These are phyloP conservation scores for Tolypocladium paradoxum DNA, from an alignment of 2,329 filamentous ascomycete genomes.

Conservation along the genomic window DNA sequence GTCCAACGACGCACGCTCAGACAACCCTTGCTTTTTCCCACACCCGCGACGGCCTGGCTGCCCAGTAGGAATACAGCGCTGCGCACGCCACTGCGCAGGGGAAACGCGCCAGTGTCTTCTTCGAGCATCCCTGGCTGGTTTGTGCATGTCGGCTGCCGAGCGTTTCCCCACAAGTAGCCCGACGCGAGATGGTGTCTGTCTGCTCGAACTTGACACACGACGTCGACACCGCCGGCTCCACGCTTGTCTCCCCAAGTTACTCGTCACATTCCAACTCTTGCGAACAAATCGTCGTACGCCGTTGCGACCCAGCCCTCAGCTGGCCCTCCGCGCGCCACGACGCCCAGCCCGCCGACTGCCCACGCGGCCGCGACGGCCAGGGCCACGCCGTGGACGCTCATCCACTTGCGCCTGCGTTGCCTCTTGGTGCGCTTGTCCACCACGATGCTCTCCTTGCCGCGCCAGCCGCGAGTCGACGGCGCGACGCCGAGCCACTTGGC, in stretches of 20 bases:
- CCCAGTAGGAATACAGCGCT: not conserved
- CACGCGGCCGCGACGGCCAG: conserved; percentile 54
- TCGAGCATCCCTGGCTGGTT: not conserved
- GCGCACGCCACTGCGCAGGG: not conserved
- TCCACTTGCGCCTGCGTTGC: conserved; percentile 55
- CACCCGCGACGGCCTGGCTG: not conserved
- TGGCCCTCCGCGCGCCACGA: conserved; percentile 62
- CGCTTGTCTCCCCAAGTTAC: not conserved
- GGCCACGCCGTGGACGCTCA: conserved; percentile 57
- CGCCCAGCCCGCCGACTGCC: conserved; percentile 69
- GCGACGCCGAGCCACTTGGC: conserved; percentile 68
- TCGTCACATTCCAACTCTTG: conserved; percentile 17
- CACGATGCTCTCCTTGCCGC: conserved; percentile 27
- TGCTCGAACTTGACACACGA: too few relatives aligned
- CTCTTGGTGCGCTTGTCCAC: conserved; percentile 41
- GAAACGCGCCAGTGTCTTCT: not conserved
- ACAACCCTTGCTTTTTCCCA: not conserved
- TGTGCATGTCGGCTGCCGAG: not conserved
- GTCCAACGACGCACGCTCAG: not conserved
- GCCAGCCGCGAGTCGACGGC: conserved; percentile 41
- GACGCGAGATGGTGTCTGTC: not conserved
- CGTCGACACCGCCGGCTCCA: not conserved
- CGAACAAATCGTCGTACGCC: conserved; percentile 61
- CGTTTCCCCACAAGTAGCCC: not conserved
- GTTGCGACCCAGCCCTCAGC: conserved; percentile 70